These are phyloP conservation scores for Sporobolomyces roseus DNA, from an alignment of 768 basidiomycete genomes.

Conservation along the genomic window DNA sequence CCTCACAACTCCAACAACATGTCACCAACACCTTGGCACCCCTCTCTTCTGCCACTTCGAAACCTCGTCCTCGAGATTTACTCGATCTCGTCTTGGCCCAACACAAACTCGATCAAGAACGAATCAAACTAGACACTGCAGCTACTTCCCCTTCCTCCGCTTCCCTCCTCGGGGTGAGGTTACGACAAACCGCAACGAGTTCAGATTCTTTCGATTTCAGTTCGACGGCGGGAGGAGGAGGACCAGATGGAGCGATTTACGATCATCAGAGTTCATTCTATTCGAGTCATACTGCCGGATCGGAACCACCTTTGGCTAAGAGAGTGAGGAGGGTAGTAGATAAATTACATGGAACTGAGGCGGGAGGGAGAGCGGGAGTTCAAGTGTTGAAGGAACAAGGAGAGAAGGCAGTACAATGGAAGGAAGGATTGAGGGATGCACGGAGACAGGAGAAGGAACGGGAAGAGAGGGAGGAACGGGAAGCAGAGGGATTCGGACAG, in stretches of 20 bases:
- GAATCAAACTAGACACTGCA: slow-evolving; percentile 14
- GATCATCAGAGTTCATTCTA: slow-evolving; percentile 23
- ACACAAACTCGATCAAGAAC: slow-evolving; percentile 14
- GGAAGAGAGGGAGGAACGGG: slow-evolving; percentile 3
- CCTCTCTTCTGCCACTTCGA: neutral
- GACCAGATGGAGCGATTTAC: too few species aligned
- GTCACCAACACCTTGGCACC: neutral
- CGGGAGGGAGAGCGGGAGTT: slow-evolving; percentile 27
- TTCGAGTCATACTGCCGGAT: neutral
- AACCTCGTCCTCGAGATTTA: slow-evolving; percentile 14
- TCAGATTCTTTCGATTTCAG: neutral
- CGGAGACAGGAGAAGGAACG: slow-evolving; percentile 1
- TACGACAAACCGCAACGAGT: neutral
- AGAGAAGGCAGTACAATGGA: slow-evolving; percentile 23
- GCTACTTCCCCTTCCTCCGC: neutral
- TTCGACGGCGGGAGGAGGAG: too few species aligned
- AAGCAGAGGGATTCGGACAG: slow-evolving; percentile 26
- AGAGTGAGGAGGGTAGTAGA: slow-evolving; percentile 20
- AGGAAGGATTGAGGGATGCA: slow-evolving; percentile 16
- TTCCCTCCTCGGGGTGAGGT: neutral
- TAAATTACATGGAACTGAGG: slow-evolving; percentile 25
- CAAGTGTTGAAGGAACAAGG: slow-evolving; percentile 11
- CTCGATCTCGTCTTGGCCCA: slow-evolving; percentile 11
- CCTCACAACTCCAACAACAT: neutral
- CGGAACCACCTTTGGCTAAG: slow-evolving; percentile 19